Conservation (phyloP, 1,139 yeast species). For the Wickerhamomyces sp. region DNA sequence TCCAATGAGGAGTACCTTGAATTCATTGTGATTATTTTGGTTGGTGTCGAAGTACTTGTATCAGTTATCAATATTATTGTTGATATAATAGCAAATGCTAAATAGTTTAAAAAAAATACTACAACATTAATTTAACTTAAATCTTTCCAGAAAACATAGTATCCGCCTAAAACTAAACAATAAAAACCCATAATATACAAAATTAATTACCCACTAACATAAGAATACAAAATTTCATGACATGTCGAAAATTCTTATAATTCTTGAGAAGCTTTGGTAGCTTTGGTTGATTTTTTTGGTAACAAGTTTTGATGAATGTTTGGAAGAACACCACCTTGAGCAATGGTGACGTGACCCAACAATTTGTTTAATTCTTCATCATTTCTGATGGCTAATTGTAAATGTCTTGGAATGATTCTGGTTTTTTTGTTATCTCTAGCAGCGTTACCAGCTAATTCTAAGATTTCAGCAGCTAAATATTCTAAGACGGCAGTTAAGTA, state of each 20-base stretch:
- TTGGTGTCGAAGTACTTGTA: conserved; percentile 87
- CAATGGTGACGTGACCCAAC: conserved; percentile 91
- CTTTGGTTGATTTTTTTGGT: conserved; percentile 87
- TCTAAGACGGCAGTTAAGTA: conserved; percentile 95
- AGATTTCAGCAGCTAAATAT: conserved; percentile 94
- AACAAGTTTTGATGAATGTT: conserved; percentile 95
- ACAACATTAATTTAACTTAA: not conserved
- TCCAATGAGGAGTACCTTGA: conserved; percentile 89
- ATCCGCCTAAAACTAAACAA: conserved; percentile 24
- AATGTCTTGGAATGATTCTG: conserved; percentile 97
- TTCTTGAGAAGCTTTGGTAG: conserved; percentile 81
- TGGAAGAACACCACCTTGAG: conserved; percentile 98
- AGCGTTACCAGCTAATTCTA: conserved; percentile 98
- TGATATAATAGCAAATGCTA: conserved; percentile 33
- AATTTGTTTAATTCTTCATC: conserved; percentile 94
- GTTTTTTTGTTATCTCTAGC: conserved; percentile 98
- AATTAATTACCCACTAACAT: conserved; percentile 20
- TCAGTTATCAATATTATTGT: conserved; percentile 68
- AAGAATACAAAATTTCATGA: conserved; percentile 23
- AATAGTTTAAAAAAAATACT: conserved; percentile 3
- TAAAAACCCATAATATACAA: conserved; percentile 27
- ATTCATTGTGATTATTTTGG: conserved; percentile 85
- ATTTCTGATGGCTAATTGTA: conserved; percentile 97
- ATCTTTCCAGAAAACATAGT: conserved; percentile 22
- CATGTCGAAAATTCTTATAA: conserved; percentile 40